Percentiles rank a stretch among this genome's conserved stretches.
Conservation (phyloP, 2,329 filamentous ascomycete species). For the Colletotrichum lupini region DNA sequence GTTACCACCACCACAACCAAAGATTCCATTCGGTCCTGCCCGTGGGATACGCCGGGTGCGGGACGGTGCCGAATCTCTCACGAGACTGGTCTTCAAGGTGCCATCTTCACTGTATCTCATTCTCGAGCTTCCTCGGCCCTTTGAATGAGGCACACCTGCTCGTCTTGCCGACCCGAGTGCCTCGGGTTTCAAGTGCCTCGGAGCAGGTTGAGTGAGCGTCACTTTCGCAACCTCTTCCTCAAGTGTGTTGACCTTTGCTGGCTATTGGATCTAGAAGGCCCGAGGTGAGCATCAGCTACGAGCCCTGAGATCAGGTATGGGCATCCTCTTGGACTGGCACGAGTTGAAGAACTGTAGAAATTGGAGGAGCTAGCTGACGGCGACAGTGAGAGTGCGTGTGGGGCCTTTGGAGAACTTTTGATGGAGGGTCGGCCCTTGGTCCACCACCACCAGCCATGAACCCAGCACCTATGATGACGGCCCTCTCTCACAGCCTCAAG, state of each 20-base stretch:
- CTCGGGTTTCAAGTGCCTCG: background rate
- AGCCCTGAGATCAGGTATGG: background rate
- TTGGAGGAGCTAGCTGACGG: background rate
- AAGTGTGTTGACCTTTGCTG: background rate
- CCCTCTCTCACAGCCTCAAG: background rate
- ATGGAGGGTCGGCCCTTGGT: background rate
- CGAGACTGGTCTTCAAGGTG: background rate
- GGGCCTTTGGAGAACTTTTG: constrained; percentile 25
- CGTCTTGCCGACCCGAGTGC: too few relatives aligned
- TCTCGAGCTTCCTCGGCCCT: background rate
- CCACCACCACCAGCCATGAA: background rate
- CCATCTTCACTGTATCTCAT: background rate
- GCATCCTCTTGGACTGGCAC: background rate
- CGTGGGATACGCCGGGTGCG: constrained; percentile 9
- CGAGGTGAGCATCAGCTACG: background rate
- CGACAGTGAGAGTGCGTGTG: constrained; percentile 7
- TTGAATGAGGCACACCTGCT: background rate
- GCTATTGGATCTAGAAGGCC: background rate
- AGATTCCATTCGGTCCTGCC: constrained; percentile 22
- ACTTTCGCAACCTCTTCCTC: background rate
- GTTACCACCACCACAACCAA: background rate
- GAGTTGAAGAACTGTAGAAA: background rate
- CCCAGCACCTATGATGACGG: background rate
- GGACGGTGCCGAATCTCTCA: background rate
- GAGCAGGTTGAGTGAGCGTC: background rate